Conservation (phyloP, 2,329 filamentous ascomycete genomes). For the Lachnellula suecica region DNA sequence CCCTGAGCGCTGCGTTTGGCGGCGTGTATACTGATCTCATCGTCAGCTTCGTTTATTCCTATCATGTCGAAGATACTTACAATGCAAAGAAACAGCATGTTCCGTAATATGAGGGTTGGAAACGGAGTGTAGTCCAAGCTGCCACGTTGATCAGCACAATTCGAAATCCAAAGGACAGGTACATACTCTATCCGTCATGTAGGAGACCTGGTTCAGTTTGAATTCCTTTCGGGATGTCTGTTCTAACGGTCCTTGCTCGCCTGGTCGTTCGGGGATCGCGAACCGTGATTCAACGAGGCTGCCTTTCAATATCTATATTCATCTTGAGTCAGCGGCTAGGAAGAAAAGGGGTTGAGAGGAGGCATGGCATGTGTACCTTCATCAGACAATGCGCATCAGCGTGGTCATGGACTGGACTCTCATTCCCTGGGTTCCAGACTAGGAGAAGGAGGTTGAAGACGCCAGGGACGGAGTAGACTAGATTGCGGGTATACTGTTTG, state of each 20-base stretch:
- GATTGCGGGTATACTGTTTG: slow-evolving; percentile 79
- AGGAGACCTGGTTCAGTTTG: slow-evolving; percentile 73
- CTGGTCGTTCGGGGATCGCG: slow-evolving; percentile 44
- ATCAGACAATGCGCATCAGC: slow-evolving; percentile 89
- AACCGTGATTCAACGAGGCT: slow-evolving; percentile 78
- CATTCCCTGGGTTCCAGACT: slow-evolving; percentile 84
- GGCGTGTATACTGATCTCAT: slow-evolving; percentile 88
- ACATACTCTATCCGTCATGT: slow-evolving; percentile 75
- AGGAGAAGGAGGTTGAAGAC: slow-evolving; percentile 67
- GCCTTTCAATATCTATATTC: slow-evolving; percentile 61
- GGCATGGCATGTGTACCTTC: slow-evolving; percentile 53
- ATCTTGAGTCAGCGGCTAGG: neutral
- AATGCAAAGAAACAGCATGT: slow-evolving; percentile 82
- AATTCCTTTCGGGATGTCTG: slow-evolving; percentile 57
- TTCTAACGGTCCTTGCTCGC: slow-evolving; percentile 10
- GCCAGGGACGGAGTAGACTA: slow-evolving; percentile 85
- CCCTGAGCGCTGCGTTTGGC: slow-evolving; percentile 80
- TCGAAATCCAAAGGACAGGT: neutral
- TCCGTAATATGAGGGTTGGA: slow-evolving; percentile 70
- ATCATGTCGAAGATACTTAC: slow-evolving; percentile 17
- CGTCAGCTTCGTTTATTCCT: neutral
- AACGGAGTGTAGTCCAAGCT: slow-evolving; percentile 79
- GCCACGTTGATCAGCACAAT: neutral
- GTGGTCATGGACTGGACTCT: slow-evolving; percentile 84
- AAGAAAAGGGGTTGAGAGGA: neutral